These are phyloP conservation scores for Jatropha multifida DNA, from an alignment of 441 rosid species.

Conservation along the genomic window DNA sequence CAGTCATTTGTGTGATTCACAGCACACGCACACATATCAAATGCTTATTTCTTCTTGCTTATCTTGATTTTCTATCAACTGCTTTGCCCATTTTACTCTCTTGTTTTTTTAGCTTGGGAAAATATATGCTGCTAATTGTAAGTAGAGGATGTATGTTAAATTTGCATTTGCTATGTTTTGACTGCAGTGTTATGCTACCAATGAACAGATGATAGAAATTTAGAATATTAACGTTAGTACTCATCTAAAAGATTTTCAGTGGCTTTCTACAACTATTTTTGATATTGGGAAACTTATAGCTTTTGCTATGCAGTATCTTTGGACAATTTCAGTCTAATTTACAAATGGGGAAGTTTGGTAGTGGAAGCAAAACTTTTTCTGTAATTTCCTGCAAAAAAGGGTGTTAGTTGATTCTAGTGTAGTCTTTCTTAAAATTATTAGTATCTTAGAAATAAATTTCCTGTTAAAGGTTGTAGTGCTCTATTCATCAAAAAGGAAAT, in stretches of 20 bases:
- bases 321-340: neutral
- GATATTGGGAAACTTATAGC: neutral
- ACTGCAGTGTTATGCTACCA: neutral
- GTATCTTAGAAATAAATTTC: neutral
- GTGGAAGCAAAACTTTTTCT: neutral
- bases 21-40: neutral
- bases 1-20: constrained; percentile 12
- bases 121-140: neutral
- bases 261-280: neutral
- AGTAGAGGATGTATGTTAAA: neutral
- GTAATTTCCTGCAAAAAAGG: neutral
- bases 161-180: neutral
- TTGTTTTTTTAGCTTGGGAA: neutral
- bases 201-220: neutral
- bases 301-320: neutral
- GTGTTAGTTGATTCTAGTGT: neutral
- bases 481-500: neutral
- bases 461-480: neutral
- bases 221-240: neutral
- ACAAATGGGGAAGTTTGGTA: neutral
- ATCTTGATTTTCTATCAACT: neutral
- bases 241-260: neutral
- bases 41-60: neutral
- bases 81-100: neutral
- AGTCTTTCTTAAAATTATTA: neutral